Conservation (phyloP, 108 stramenopile genomes). For the Pseudonitzschia pungens region DNA sequence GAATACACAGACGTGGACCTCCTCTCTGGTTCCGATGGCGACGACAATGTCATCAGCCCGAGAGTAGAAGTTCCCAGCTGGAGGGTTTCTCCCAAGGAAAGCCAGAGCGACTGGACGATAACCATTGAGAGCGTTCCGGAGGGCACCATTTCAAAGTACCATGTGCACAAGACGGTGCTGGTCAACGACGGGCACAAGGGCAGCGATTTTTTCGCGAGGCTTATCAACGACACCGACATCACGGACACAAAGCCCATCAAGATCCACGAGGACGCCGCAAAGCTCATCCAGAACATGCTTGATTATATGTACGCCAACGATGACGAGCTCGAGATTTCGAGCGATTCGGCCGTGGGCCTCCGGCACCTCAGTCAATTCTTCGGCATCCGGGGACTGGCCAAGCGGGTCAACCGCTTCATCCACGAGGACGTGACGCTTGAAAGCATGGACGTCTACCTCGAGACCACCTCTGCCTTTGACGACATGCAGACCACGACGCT, state of each 20-base stretch:
- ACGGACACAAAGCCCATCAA: conserved; percentile 19
- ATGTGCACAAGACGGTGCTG: conserved; percentile 51
- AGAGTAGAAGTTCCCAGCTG: conserved; percentile 23
- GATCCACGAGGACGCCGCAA: conserved; percentile 35
- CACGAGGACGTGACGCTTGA: conserved; percentile 36
- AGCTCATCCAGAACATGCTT: conserved; percentile 31
- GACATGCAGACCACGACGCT: conserved; percentile 25
- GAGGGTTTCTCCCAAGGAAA: conserved; percentile 35
- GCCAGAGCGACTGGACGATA: conserved; percentile 43
- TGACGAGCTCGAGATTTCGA: conserved; percentile 15
- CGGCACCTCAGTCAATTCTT: conserved; percentile 39
- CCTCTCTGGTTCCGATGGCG: neutral
- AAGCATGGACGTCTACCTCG: conserved; percentile 30
- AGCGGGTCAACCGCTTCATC: conserved; percentile 25
- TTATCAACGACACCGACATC: conserved; percentile 18
- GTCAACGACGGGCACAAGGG: conserved; percentile 31
- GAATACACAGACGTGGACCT: conserved; percentile 4
- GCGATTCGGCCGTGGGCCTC: conserved; percentile 35
- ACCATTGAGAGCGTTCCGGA: conserved; percentile 35
- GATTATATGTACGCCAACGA: conserved; percentile 41
- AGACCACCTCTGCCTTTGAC: conserved; percentile 27
- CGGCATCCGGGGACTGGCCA: conserved; percentile 35
- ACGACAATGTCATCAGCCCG: neutral
- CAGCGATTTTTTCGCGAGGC: conserved; percentile 37
- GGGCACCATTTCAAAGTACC: conserved; percentile 32